Conservation (phyloP, 2,329 filamentous ascomycete genomes). For the Pseudocercospora cruenta region DNA sequence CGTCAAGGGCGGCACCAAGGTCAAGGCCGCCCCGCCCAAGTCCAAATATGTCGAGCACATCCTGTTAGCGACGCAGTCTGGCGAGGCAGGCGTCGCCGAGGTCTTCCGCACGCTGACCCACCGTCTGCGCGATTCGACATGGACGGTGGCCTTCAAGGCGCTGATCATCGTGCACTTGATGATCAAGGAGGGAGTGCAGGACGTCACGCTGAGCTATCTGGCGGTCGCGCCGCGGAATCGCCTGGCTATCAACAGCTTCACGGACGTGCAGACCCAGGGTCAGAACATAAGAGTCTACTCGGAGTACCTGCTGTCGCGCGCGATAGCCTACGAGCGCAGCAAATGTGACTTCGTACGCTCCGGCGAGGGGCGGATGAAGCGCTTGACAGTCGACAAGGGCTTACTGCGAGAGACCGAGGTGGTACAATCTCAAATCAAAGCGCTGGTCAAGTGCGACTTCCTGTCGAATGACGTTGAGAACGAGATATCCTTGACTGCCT, state of each 20-base stretch:
- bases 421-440: conserved; percentile 84
- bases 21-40: conserved; percentile 91
- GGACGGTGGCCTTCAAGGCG: conserved; percentile 99
- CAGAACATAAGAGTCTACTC: conserved; percentile 92
- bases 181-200: conserved; percentile 91
- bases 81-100: conserved; percentile 91
- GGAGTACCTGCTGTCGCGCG: conserved; percentile 80
- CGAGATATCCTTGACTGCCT: conserved; percentile 93
- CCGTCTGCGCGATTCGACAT: conserved; percentile 90
- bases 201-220: conserved; percentile 84
- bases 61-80: conserved; percentile 89
- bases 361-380: conserved; percentile 81
- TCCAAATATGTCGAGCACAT: conserved; percentile 99
- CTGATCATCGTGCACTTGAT: conserved; percentile 95
- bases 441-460: conserved; percentile 86
- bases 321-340: conserved; percentile 79
- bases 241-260: conserved; percentile 86
- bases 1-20: conserved; percentile 97
- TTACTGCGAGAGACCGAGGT: conserved; percentile 87
- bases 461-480: conserved; percentile 89
- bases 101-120: conserved; percentile 91
- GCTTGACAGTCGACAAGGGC: conserved; percentile 86
- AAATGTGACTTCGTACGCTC: conserved; percentile 87
- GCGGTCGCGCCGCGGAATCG: conserved; percentile 75
- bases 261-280: conserved; percentile 92